A percentile compares a stretch with the other conserved stretches of the same genome.
Evolutionary conservation across 2,329 filamentous ascomycete species (phyloP).

Genomic region (Monosporascus sp.): DNA sequence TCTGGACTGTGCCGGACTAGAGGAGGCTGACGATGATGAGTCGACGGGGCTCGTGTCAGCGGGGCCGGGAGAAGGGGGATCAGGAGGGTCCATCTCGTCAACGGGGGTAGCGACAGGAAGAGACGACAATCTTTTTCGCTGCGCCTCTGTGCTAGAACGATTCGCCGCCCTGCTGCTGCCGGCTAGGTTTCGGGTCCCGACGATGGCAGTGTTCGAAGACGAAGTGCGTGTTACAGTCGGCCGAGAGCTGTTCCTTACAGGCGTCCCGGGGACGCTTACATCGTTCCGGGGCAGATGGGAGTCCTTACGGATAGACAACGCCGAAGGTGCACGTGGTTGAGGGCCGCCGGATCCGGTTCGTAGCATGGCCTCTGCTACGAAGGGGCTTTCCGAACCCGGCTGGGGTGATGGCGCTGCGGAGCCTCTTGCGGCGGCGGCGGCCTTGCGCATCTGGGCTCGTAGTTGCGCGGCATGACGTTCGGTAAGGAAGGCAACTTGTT

Average conservation of each 20-base stretch:
- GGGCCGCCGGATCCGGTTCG: constrained; percentile 44
- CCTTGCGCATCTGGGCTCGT: constrained; percentile 80
- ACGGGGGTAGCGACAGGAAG: constrained; percentile 33
- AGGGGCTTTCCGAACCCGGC: constrained; percentile 42
- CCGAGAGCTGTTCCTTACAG: constrained; percentile 37
- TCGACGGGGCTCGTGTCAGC: constrained; percentile 32
- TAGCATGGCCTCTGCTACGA: constrained; percentile 43
- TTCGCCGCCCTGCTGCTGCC: constrained; percentile 26
- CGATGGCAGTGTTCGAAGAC: constrained; percentile 41
- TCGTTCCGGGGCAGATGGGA: constrained; percentile 49
- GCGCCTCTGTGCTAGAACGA: constrained; percentile 22
- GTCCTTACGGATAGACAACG: constrained; percentile 54
- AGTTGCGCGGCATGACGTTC: constrained; percentile 88
- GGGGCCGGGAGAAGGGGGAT: constrained; percentile 37
- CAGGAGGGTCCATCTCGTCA: constrained; percentile 31
- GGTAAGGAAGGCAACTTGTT: constrained; percentile 91
- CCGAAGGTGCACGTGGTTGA: constrained; percentile 43
- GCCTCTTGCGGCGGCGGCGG: constrained; percentile 53
- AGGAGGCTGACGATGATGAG: constrained; percentile 31
- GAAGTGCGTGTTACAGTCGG: constrained; percentile 43
- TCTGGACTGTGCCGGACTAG: constrained; percentile 51
- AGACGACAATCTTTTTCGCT: constrained; percentile 41
- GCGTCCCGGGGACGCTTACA: constrained; percentile 36
- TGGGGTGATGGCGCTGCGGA: constrained; percentile 54
- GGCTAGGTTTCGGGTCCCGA: constrained; percentile 30